Conservation (phyloP, 2,329 filamentous ascomycete genomes). For the Neocucurbitaria cava region DNA sequence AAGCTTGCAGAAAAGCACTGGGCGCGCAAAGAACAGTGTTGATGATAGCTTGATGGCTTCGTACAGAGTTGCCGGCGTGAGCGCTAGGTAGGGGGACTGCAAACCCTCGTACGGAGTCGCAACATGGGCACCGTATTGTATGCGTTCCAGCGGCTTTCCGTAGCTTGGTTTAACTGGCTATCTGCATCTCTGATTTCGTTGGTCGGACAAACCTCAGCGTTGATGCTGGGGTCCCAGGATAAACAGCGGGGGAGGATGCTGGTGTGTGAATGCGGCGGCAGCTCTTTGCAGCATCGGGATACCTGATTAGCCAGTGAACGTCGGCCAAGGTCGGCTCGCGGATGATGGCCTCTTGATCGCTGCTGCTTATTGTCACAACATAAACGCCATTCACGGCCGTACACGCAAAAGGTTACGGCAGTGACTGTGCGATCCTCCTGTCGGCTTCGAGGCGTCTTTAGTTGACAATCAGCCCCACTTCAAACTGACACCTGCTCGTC, state of each 20-base stretch:
- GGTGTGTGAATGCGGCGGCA: conserved; percentile 32
- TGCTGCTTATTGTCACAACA: conserved; percentile 37
- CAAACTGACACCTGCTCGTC: conserved; percentile 19
- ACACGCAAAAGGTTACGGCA: conserved; percentile 29
- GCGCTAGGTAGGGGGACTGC: conserved; percentile 40
- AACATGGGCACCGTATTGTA: conserved; percentile 28
- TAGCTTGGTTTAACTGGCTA: conserved; percentile 21
- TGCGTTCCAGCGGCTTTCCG: conserved; percentile 21
- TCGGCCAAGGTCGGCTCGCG: conserved; percentile 31
- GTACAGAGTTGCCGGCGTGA: conserved; percentile 38
- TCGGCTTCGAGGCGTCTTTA: conserved; percentile 28
- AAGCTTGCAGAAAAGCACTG: conserved; percentile 38
- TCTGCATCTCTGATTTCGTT: conserved; percentile 27
- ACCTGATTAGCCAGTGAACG: conserved; percentile 29
- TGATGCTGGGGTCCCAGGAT: conserved; percentile 32
- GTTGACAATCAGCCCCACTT: conserved; percentile 39
- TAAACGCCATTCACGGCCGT: conserved; percentile 40
- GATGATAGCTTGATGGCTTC: conserved; percentile 38
- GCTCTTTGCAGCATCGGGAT: conserved; percentile 22
- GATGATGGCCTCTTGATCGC: conserved; percentile 27
- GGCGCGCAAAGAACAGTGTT: conserved; percentile 36
- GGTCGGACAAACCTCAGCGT: conserved; percentile 30
- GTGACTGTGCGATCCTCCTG: conserved; percentile 32
- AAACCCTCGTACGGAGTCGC: conserved; percentile 38
- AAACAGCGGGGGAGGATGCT: conserved; percentile 33